Conservation (phyloP, 345 rosid species). For the Eucalyptus regnans region DNA sequence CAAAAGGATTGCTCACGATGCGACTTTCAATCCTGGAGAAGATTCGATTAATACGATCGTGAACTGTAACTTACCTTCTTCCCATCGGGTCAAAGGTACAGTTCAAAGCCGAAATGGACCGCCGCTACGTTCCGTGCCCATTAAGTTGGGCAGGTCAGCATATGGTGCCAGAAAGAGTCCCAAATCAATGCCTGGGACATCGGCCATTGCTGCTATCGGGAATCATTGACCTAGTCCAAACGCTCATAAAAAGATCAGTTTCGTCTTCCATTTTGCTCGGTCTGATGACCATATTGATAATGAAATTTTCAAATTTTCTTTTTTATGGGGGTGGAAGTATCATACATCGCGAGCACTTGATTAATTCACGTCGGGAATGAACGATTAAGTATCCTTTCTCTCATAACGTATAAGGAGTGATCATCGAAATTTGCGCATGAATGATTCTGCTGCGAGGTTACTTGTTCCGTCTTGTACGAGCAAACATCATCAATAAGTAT, state of each 20-base stretch:
- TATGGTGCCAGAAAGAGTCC: neutral
- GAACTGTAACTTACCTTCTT: neutral
- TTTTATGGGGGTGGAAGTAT: too few species aligned
- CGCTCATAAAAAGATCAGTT: neutral
- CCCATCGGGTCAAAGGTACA: neutral
- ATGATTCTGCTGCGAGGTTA: rapidly evolving
- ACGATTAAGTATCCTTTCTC: neutral
- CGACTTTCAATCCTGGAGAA: neutral
- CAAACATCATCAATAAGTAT: too few species aligned
- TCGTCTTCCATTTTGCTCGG: neutral
- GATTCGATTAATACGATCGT: too few species aligned
- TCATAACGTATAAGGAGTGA: neutral
- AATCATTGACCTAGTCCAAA: neutral
- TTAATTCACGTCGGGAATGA: too few species aligned
- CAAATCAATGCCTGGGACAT: neutral
- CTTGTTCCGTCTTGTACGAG: neutral
- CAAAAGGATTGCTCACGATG: neutral
- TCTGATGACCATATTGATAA: neutral
- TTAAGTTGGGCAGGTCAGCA: neutral
- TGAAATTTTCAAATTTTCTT: neutral
- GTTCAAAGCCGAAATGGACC: neutral
- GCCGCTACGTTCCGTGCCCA: neutral
- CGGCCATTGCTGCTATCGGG: neutral
- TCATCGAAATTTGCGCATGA: neutral
- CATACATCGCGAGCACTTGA: neutral